Evolutionary conservation across 345 rosid species (phyloP), one percentile per base, ranked within the genome.

Genomic region (Rhizophora apiculata): DNA sequence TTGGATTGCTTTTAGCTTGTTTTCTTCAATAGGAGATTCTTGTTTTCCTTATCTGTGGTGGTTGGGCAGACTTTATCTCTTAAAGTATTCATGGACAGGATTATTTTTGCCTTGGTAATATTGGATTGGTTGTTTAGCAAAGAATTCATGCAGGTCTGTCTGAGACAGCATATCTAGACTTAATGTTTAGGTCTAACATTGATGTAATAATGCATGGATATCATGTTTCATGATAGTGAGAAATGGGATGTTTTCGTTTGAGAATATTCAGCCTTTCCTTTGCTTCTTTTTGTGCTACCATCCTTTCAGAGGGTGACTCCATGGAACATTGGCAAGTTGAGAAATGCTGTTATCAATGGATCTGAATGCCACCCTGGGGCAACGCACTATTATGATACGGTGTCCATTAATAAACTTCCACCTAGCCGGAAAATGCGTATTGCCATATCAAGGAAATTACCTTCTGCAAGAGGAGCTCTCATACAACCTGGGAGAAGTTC

Each of bases 291-390:
- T 39, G 34, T 57, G 16, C 60, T 69, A 30, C 39, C 78, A 7
- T 76, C 55, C 34, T 65, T 75, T 79, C 83, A 95, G 98, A 87
- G 91, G 79, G 98, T 92, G 75, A 95, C 96, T 59, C 85, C 96
- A 27, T 95, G 96, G 96, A 95, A 92, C 83, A 77, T 74, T 62
- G 69, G 67, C 30, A 88, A 83, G 78, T 76, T 95, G 87, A 87
- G 96, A 74, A 83, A 80, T 43, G 90, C 96, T 57, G 84, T 95
- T 54, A 76, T 92, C 72, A 95, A 95, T 81, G 99, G 99, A 5
- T 68, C 99, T 70, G 89, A 88, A 27, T 49, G 79, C 72, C 89
- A 92, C 78, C 99, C 98, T 16, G 99, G 99, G 73, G 99, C 99
- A 34, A 92, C 92, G 19, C 91, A 88, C 63, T 95, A 88, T 80